Base-by-base conservation (phyloP, 2,329 filamentous ascomycete species). In the Myriosclerotinia duriaeana region DNA sequence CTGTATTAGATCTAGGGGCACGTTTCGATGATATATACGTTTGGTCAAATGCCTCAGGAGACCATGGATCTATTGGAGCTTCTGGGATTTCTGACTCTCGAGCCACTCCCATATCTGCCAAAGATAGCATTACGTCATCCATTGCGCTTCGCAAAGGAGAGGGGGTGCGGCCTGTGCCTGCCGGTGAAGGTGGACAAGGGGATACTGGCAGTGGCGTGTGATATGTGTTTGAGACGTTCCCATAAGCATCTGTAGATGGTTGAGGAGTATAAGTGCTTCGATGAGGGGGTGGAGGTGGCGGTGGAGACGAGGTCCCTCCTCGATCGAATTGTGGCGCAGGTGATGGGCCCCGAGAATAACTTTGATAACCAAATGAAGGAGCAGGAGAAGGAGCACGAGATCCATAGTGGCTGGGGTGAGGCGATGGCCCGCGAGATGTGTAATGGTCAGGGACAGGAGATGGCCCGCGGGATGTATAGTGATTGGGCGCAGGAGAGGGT, bases 91-190 rank as follows among this genome's bases (percentile, higher is more conserved):
- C 83, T 17, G 81, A 81, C 30, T 83, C 79, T 66, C 84, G 83
- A 53, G 85, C 81, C 72, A 89, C 82, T 22, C 89, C 89, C 82
- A 99, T 91, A 68, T 93, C 93, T 75, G 96, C 89, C 53, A 99
- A 79, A 66, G 95, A 96, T 71, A 95, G 92, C 87, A 98, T 97
- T 5, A 99, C 93, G 77, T 96, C 94, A 75, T 98, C 94, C 93
- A 99, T 99, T 1, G 95, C 95, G 77, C 93, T 92, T 67, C 95
- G 85, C 3, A 99, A 80, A 0, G 95, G 95, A 2, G 95, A 98
- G 1, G 95, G 95, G 0, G 95, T 99, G 76, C 91, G 81, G 1
- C 87, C 87, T 54, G 83, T 85, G 50, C 81, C 80, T 55, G 83
- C 86, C 2, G 90, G 87, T 6, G 92, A 93, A 5, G 87, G 87